A percentile compares a stretch with the other conserved stretches of the same genome.
Evolutionary conservation across 441 rosid species (phyloP).

Genomic region (Gossypium aridum): DNA sequence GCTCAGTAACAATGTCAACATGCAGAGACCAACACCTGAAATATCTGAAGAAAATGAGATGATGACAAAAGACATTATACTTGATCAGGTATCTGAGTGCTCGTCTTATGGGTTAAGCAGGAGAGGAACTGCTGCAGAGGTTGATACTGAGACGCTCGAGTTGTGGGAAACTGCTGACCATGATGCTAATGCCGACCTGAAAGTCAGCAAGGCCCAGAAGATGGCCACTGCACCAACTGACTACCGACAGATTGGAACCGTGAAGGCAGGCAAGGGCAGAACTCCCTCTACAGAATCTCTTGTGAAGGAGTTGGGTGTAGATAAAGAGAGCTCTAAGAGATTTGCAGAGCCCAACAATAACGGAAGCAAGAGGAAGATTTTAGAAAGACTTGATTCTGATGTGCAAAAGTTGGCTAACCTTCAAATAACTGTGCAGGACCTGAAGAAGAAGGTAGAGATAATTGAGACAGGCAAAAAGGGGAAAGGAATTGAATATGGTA

Average conservation of each 20-base stretch:
- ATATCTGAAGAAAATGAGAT: constrained; percentile 44
- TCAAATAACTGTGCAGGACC: constrained; percentile 70
- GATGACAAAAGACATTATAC: constrained; percentile 88
- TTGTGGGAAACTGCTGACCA: constrained; percentile 50
- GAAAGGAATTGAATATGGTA: constrained; percentile 54
- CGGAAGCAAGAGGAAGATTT: constrained; percentile 55
- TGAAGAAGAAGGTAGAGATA: constrained; percentile 65
- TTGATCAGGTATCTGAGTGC: constrained; percentile 83
- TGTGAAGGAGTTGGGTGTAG: constrained; percentile 65
- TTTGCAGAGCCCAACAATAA: constrained; percentile 54
- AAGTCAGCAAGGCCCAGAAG: constrained; percentile 32
- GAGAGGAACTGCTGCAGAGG: constrained; percentile 45
- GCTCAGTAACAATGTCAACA: constrained; percentile 16
- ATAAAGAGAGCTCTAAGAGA: constrained; percentile 65
- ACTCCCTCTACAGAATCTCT: constrained; percentile 55
- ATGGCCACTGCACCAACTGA: constrained; percentile 9
- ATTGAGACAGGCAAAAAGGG: constrained; percentile 58
- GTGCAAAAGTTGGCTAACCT: constrained; percentile 77
- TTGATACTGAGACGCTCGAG: constrained; percentile 54
- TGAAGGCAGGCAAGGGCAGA: constrained; percentile 31
- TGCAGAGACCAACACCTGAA: constrained; percentile 35
- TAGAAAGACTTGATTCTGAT: constrained; percentile 88
- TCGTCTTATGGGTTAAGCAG: constrained; percentile 71
- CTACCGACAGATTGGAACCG: constrained; percentile 19
- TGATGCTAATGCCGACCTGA: constrained; percentile 37